These are phyloP conservation scores for Aspergillus hiratsukae DNA, from an alignment of 2,329 filamentous ascomycete species.

Conservation along the genomic window DNA sequence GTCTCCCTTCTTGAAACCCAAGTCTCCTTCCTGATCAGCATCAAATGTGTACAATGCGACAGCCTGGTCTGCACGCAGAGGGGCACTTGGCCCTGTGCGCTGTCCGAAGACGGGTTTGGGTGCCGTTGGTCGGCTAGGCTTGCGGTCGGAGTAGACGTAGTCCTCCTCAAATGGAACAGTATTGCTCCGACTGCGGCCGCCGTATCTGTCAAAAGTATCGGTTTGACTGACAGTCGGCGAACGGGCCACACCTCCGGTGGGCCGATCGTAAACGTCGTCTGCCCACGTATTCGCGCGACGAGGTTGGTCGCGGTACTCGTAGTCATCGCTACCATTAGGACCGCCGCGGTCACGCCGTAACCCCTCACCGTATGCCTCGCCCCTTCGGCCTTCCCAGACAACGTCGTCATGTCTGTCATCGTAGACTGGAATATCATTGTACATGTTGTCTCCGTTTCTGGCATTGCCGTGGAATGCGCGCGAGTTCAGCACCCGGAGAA, in stretches of 20 bases:
- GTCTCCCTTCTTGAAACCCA: slow-evolving; percentile 96
- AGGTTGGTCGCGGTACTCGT: slow-evolving; percentile 52
- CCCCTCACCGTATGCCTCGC: slow-evolving; percentile 67
- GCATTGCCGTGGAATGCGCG: slow-evolving; percentile 71
- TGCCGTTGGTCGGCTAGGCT: slow-evolving; percentile 73
- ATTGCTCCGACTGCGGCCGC: slow-evolving; percentile 32
- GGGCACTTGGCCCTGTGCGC: slow-evolving; percentile 36
- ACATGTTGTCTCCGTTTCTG: slow-evolving; percentile 62
- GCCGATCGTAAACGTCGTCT: slow-evolving; percentile 46
- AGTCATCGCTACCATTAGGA: slow-evolving; percentile 47
- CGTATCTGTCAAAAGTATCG: slow-evolving; percentile 28
- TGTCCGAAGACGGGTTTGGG: slow-evolving; percentile 79
- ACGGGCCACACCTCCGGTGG: slow-evolving; percentile 29
- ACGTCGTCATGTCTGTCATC: slow-evolving; percentile 77
- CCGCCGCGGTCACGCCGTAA: slow-evolving; percentile 53
- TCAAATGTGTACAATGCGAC: slow-evolving; percentile 93
- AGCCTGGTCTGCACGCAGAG: slow-evolving; percentile 65
- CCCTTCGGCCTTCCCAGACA: slow-evolving; percentile 73
- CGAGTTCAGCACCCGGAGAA: slow-evolving; percentile 81
- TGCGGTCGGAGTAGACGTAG: slow-evolving; percentile 55
- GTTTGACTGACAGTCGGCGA: slow-evolving; percentile 31
- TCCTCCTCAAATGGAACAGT: slow-evolving; percentile 42
- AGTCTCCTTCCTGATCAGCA: slow-evolving; percentile 83
- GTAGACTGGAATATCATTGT: slow-evolving; percentile 91
- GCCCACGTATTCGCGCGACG: slow-evolving; percentile 46